Evolutionary conservation across 352 stramenopile genomes (phyloP), one percentile per base, ranked within the genome.

Genomic region (Globisporangium rhizosaccharum): DNA sequence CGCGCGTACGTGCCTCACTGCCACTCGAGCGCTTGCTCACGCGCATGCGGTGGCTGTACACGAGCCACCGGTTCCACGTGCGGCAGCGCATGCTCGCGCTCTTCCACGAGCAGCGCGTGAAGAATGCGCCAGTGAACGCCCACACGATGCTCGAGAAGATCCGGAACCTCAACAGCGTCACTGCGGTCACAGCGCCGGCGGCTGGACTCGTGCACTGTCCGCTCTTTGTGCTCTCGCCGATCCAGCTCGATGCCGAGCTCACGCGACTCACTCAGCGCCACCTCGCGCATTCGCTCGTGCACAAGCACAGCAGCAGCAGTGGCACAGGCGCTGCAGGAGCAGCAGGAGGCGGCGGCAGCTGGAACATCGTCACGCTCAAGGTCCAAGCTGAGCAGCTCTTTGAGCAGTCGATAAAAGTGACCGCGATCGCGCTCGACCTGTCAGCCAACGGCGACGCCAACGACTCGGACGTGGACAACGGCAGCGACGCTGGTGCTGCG

Each of bases 31-130:
- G 75, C 5, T 68, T 87, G 39, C 73, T 75, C 17, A 30, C 66
- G 15, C 68, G 72, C 1, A 57, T 83, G 10, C 73, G 68, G 45
- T 85, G 73, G 71, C 51, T 87, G 44, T 65, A 62, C n/a, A 62
- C 60, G 39, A 85, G 75, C n/a, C 72, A 87, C 56, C 71, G 69
- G 7, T 82, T 72, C 47, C 73, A 83, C 61, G 33, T 87, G 17
- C 71, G 69, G 8, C 73, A 83, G 51, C 77, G 77, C 14, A 83
- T 80, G 77, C 57, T 83, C 30, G 62, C 68, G 28, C 57, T 87
- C 11, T 51, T 60, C 7, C 67, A 87, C 45, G 64, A 77, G 11
- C 68, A 81, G 30, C 69, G 68, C 36, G 23, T 47, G 12, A 76
- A 72, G 23, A 68, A 59, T 36, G 44, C 46, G 23, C 56, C 60